Base-by-base conservation (phyloP, 2,329 filamentous ascomycete species). In the Sarocladium strictum region DNA sequence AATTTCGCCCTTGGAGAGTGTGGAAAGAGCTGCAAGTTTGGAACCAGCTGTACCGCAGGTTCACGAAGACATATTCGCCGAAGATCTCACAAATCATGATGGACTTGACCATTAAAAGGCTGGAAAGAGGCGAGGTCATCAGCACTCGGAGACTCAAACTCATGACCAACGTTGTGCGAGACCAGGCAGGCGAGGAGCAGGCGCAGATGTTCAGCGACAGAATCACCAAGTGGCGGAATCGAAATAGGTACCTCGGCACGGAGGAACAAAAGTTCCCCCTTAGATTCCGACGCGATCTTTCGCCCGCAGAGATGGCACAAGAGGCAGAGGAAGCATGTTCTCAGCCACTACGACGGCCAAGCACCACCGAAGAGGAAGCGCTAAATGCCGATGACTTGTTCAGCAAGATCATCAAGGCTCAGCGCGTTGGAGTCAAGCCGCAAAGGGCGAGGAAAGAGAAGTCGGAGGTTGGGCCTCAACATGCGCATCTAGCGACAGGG, bases 41-140 rank as follows among this genome's bases (percentile, higher is more conserved):
- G 47, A 51, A 51, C 21, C 47, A 51, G 29, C 47, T 51, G 3
- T 51, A 33, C 17, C 29, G 29, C 26, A 51, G 21, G 47, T 23
- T 51, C 29, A 51, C 29, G 3, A 29, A 29, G 7, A 21, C 19
- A 35, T 51, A 32, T 29, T 51, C 47, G 3, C 47, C 27, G 12
- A 51, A 51, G 47, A 51, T 51, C 47, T 33, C 27, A 12, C 26
- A 21, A 6, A 23, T 51, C 47, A 51, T 51, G 47, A 33, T 51
- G 47, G 47, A 51, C 29, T 7, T 51, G n/a, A 35, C 29, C 27
- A 14, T 51, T 15, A 12, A 7, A 17, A 11, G 47, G 17, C 17
- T 51, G 14, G 17, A 51, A 29, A 10, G 27, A 10, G 47, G 47
- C 29, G 47, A 51, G 29, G 27, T 51, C 27, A 35, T 51, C 17